Evolutionary conservation across 768 basidiomycete species (phyloP).

Genomic region (Russula sp.): DNA sequence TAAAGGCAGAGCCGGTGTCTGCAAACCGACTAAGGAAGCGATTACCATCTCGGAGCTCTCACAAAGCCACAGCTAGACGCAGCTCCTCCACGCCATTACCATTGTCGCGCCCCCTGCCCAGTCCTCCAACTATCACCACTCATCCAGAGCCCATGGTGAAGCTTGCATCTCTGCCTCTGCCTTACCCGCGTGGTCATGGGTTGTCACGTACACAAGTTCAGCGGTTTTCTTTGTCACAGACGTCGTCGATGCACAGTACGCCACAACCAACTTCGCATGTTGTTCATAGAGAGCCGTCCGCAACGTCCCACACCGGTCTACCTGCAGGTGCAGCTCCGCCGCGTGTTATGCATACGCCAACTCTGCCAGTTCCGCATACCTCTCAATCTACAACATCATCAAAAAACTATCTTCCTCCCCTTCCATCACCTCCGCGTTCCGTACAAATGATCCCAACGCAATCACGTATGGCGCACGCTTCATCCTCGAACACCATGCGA

Average conservation of each 20-base stretch:
- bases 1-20: neutral
- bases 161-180: neutral
- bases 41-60: neutral
- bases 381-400: neutral
- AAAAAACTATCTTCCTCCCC: neutral
- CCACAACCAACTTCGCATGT: neutral
- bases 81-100: slow-evolving; percentile 14
- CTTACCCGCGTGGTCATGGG: neutral
- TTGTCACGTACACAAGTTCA: neutral
- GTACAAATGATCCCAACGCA: neutral
- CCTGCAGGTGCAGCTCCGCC: slow-evolving; percentile 4
- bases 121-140: slow-evolving; percentile 10
- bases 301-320: neutral
- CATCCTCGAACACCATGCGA: neutral
- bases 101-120: slow-evolving; percentile 16
- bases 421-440: slow-evolving; percentile 3
- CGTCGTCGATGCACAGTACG: neutral
- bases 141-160: slow-evolving; percentile 7
- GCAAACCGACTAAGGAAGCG: neutral
- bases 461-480: neutral
- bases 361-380: neutral
- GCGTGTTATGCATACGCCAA: neutral
- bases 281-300: neutral
- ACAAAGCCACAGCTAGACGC: neutral
- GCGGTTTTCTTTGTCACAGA: neutral